Conservation (phyloP, 768 basidiomycete species). For the Xerocomus brunneocitrinus region DNA sequence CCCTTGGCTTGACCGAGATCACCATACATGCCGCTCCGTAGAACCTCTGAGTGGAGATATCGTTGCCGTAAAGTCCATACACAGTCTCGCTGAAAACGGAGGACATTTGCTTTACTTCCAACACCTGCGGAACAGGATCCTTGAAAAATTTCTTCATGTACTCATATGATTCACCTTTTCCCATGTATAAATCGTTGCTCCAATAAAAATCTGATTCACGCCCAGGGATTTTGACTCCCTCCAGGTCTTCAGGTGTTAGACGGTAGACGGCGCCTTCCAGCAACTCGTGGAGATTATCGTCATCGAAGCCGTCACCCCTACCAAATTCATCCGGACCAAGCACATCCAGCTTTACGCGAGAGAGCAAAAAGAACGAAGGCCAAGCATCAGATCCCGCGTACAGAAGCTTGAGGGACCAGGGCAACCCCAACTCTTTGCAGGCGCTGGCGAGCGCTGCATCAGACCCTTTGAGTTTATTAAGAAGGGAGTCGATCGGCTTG, state of each 20-base stretch:
- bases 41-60: not conserved
- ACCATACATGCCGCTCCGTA: not conserved
- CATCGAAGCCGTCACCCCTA: no score
- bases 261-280: accelerated
- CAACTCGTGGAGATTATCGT: no score
- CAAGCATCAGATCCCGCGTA: not conserved
- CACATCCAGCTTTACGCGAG: no score
- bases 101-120: not conserved
- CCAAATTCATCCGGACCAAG: no score
- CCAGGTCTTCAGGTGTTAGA: not conserved
- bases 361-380: not conserved
- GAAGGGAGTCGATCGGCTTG: not conserved
- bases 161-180: no score
- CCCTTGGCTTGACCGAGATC: not conserved
- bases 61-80: not conserved
- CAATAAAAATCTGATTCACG: not conserved
- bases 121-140: conserved; percentile 1
- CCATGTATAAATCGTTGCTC: not conserved
- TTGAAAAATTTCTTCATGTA: not conserved
- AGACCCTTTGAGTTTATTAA: conserved; percentile 1
- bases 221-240: conserved; percentile 1
- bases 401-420: not conserved
- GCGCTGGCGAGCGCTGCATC: conserved; percentile 1
- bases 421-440: conserved; percentile 2
- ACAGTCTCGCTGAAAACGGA: not conserved